A percentile compares a stretch with the other conserved stretches of the same genome.
phyloP scores from a whole-genome alignment of 2,329 filamentous ascomycete genomes.

The Penicillium palitans region DNA sequence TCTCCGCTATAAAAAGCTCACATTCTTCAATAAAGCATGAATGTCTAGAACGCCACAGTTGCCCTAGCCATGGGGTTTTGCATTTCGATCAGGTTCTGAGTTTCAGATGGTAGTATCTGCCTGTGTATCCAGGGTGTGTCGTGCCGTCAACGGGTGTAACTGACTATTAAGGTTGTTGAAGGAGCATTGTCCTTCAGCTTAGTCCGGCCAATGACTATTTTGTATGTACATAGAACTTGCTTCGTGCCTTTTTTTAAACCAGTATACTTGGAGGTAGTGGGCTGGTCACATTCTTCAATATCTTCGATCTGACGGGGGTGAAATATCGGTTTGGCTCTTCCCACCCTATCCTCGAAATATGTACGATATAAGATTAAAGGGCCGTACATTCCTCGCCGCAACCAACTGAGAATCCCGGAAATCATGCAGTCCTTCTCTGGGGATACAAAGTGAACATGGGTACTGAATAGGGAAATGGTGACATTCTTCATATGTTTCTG shows the following conservation, averaged over 20 bases:
- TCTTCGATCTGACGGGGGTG: neutral
- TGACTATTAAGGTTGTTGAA: neutral
- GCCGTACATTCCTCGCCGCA: slow-evolving; percentile 4
- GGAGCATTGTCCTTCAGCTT: neutral
- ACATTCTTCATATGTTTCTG: slow-evolving; percentile 9
- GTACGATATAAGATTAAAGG: neutral
- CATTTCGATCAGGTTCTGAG: neutral
- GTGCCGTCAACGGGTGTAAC: neutral
- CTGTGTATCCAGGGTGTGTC: neutral
- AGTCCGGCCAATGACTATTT: neutral
- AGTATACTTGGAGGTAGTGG: neutral
- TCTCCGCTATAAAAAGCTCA: neutral
- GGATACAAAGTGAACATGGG: neutral
- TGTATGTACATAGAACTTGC: no score
- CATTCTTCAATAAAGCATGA: neutral
- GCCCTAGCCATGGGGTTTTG: neutral
- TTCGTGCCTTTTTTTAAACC: neutral
- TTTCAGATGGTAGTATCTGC: neutral
- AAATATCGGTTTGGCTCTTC: neutral
- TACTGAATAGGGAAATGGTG: neutral
- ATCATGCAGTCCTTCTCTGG: neutral
- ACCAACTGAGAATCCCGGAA: neutral
- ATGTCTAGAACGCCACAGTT: neutral
- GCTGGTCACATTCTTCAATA: neutral
- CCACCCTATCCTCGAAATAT: neutral